Conservation (phyloP, 805 yeast genomes). For the Candida nanaspora region DNA sequence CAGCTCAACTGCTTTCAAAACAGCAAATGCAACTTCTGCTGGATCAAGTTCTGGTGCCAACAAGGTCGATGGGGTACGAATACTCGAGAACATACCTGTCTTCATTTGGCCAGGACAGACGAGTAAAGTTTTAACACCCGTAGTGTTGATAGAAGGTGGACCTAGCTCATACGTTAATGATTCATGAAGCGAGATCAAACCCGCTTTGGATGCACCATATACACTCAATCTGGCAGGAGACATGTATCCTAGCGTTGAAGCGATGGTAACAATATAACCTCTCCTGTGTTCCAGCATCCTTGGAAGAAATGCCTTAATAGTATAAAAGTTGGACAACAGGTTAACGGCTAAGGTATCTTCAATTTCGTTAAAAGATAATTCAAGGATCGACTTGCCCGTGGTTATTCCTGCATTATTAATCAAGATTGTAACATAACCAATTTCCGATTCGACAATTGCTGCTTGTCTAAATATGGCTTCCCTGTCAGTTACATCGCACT, state of each 20-base stretch:
- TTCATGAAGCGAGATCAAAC: constrained; percentile 77
- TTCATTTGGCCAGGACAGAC: constrained; percentile 84
- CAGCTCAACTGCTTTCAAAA: constrained; percentile 46
- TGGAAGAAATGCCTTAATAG: constrained; percentile 67
- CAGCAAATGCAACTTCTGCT: constrained; percentile 48
- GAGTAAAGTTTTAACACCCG: constrained; percentile 63
- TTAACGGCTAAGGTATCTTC: constrained; percentile 61
- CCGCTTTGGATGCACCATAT: constrained; percentile 90
- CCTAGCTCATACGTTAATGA: constrained; percentile 67
- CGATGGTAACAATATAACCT: constrained; percentile 75
- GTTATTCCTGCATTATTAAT: constrained; percentile 85
- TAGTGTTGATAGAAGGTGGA: constrained; percentile 34
- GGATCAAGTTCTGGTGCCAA: constrained; percentile 84
- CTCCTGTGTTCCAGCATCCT: constrained; percentile 52
- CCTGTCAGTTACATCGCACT: constrained; percentile 64
- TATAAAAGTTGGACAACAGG: constrained; percentile 59
- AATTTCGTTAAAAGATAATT: constrained; percentile 50
- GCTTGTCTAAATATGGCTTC: constrained; percentile 36
- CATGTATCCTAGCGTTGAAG: constrained; percentile 79
- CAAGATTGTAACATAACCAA: constrained; percentile 60
- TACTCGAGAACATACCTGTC: constrained; percentile 68
- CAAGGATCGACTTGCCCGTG: constrained; percentile 47
- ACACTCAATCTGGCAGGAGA: constrained; percentile 75
- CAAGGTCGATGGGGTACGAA: constrained; percentile 62
- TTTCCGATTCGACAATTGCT: constrained; percentile 31